A percentile compares a stretch with the other conserved stretches of the same genome.
Evolutionary conservation across 805 yeast species (phyloP).

Genomic region (Candida insectorum): DNA sequence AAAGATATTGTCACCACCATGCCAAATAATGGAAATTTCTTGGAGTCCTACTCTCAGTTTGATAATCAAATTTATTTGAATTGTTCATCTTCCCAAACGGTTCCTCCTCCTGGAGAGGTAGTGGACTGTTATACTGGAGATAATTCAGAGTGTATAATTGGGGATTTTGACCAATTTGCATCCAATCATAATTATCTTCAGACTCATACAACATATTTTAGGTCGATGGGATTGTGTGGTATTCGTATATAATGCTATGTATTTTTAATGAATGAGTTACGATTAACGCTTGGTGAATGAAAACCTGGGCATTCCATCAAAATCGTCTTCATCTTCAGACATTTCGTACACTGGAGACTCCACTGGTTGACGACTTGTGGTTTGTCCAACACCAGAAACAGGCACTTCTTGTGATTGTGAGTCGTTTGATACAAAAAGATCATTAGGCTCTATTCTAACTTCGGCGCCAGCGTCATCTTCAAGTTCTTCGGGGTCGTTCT

Average conservation of each 20-base stretch:
- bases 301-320: conserved; percentile 32
- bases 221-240: conserved; percentile 35
- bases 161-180: conserved; percentile 19
- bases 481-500: neutral
- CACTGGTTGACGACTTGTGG: too few species aligned
- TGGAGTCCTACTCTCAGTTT: conserved; percentile 28
- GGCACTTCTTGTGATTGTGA: conserved; percentile 3
- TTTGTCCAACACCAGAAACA: neutral
- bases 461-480: neutral
- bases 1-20: conserved; percentile 24
- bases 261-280: too few species aligned
- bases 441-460: too few species aligned
- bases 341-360: too few species aligned
- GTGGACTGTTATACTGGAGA: conserved; percentile 30
- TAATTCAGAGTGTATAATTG: conserved; percentile 25
- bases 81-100: conserved; percentile 21
- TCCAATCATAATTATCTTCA: conserved; percentile 20
- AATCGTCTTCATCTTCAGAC: conserved; percentile 27
- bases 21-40: conserved; percentile 20
- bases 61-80: conserved; percentile 37
- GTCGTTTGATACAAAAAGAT: conserved; percentile 4
- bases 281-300: too few species aligned
- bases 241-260: conserved; percentile 6
- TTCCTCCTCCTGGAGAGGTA: conserved; percentile 26
- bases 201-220: conserved; percentile 36